Percentiles rank a stretch among this genome's conserved stretches.
Conservation (phyloP, 2,329 filamentous ascomycete species). For the Herpotrichia juniperi region DNA sequence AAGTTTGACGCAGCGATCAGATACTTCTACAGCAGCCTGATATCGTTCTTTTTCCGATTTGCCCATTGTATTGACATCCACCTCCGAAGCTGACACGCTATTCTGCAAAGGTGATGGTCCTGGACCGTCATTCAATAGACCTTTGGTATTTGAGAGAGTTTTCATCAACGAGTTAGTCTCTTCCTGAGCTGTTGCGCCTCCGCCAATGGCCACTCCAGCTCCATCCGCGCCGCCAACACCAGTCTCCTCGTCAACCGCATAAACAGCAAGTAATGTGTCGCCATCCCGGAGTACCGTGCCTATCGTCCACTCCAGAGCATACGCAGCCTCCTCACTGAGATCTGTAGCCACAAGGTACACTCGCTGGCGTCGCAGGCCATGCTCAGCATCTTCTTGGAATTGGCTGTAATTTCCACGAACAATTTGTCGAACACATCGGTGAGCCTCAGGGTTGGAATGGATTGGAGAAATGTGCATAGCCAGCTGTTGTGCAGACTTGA, state of each 20-base stretch:
- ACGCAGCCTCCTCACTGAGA: constrained; percentile 89
- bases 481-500: constrained; percentile 86
- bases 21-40: constrained; percentile 82
- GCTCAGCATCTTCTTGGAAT: constrained; percentile 78
- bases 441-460: constrained; percentile 73
- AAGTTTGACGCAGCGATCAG: constrained; percentile 81
- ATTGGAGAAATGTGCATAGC: constrained; percentile 81
- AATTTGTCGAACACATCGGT: constrained; percentile 86
- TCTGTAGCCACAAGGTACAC: constrained; percentile 97
- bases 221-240: constrained; percentile 57
- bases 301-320: constrained; percentile 96
- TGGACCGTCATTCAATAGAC: constrained; percentile 38
- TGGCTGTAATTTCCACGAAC: constrained; percentile 84
- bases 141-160: constrained; percentile 58
- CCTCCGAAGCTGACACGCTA: constrained; percentile 40
- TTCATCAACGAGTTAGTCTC: constrained; percentile 77
- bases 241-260: constrained; percentile 87
- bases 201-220: constrained; percentile 65
- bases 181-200: constrained; percentile 75
- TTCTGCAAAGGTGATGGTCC: constrained; percentile 40
- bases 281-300: constrained; percentile 93
- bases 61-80: constrained; percentile 49
- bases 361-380: constrained; percentile 77
- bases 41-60: constrained; percentile 77
- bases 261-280: constrained; percentile 91